Evolutionary conservation across 345 rosid species (phyloP).

Genomic region (Cardamine resedifolia): DNA sequence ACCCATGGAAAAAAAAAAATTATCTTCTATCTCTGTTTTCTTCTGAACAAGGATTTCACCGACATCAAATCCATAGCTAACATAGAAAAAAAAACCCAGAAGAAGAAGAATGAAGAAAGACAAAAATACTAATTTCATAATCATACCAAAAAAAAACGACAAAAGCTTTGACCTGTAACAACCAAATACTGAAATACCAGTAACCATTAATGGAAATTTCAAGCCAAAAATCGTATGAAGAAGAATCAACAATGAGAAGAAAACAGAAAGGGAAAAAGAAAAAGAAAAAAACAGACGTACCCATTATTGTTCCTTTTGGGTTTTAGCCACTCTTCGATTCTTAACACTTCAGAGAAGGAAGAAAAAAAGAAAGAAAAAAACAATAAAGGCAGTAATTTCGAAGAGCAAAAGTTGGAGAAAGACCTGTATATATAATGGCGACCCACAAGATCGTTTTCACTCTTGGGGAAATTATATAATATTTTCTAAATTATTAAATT

Average conservation of each 20-base stretch:
- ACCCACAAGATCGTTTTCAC: conserved; percentile 41
- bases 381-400: conserved; percentile 7
- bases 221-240: neutral
- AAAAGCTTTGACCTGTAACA: neutral
- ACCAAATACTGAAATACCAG: neutral
- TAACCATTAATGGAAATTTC: conserved; percentile 15
- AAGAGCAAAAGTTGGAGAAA: too few relatives aligned
- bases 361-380: conserved; percentile 1
- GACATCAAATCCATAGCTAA: conserved; percentile 19
- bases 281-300: conserved; percentile 40
- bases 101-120: neutral
- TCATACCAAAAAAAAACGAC: neutral
- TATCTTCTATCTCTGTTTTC: conserved; percentile 5
- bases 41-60: conserved; percentile 7
- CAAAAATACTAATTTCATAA: conserved; percentile 3
- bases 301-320: conserved; percentile 41
- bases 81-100: conserved; percentile 16
- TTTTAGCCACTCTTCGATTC: conserved; percentile 26
- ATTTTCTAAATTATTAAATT: conserved; percentile 4
- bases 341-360: conserved; percentile 14
- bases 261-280: neutral
- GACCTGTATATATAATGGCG: conserved; percentile 38
- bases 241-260: conserved; percentile 23
- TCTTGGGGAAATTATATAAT: conserved; percentile 24
- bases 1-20: neutral